Base-by-base conservation (phyloP, 345 rosid genomes). In the Syzygium aromaticum region DNA sequence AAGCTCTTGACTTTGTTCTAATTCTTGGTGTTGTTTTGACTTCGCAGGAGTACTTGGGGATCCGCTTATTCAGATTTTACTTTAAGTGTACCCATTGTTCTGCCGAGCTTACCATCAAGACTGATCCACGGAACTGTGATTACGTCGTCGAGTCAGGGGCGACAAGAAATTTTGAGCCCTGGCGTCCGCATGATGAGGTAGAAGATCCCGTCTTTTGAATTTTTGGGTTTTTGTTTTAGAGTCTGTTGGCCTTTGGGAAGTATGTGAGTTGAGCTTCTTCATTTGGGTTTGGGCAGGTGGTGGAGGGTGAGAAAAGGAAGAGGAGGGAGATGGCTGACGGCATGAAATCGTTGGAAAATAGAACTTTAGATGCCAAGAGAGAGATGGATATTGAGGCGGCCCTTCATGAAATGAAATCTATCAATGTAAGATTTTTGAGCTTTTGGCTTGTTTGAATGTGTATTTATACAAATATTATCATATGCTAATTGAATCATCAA, bases 41-140 rank as follows among this genome's bases (percentile, higher is more conserved):
- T 54, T 21, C 57, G 57, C 57, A 54, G 25, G 95, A 94, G 1
- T 94, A 96, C 89, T 88, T 97, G 49, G 99, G 98, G 43, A 96
- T 96, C 85, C 97, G 94, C 88, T 91, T 94, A 27, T 95, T 95
- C 67, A 91, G 96, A 85, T 95, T 98, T 86, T 98, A 95, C 90
- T 96, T 94, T 89, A 98, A 95, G 86, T 98, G 98, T 89, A 95
- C 98, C 85, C 94, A 80, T 91, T 98, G 99, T 64, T 96, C 99
- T 7, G 98, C 99, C 1, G 97, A 96, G 93, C 88, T 95, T 38
- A 89, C 98, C 0, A 93, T 97, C 49, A 97, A 94, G 92, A 97
- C 98, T 1, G 99, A 95, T 88, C 99, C 99, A 1, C 98, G 95
- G 52, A 97, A 96, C 82, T 96, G 98, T 25, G 99, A 96, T 91